phyloP scores from a whole-genome alignment of 2,329 filamentous ascomycete species.

The Daldinia sp. region DNA sequence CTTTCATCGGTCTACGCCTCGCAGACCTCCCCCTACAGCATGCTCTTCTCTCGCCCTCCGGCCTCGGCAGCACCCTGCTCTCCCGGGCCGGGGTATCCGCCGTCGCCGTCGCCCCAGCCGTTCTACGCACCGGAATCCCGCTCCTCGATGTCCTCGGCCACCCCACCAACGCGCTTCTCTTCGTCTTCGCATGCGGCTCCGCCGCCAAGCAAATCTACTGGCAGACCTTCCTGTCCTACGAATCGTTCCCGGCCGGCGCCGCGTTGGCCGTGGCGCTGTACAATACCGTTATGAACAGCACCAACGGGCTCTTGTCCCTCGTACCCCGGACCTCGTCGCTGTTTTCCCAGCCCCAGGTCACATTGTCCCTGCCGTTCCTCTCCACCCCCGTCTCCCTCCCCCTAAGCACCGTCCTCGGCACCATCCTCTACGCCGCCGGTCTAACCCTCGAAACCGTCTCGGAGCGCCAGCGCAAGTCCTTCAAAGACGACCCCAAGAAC shows the following conservation, averaged over 20 bases:
- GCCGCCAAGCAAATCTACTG: conserved; percentile 66
- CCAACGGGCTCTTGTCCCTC: conserved; percentile 63
- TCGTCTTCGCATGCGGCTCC: conserved; percentile 61
- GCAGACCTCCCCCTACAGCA: conserved; percentile 44
- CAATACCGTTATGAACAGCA: conserved; percentile 64
- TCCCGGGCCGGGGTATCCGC: conserved; percentile 47
- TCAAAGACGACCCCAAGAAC: conserved; percentile 51
- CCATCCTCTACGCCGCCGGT: conserved; percentile 58
- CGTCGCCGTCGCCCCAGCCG: conserved; percentile 46
- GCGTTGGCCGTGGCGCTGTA: conserved; percentile 57
- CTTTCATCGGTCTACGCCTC: conserved; percentile 51
- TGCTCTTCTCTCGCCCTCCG: conserved; percentile 52
- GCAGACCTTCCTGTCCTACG: conserved; percentile 55
- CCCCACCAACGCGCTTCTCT: conserved; percentile 58
- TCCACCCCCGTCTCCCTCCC: conserved; percentile 43
- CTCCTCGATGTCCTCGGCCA: conserved; percentile 52
- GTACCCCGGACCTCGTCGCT: conserved; percentile 55
- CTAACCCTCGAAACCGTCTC: conserved; percentile 62
- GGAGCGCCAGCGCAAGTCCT: conserved; percentile 62
- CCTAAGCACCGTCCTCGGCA: conserved; percentile 56
- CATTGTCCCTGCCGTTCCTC: conserved; percentile 33
- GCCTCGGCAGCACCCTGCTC: conserved; percentile 52
- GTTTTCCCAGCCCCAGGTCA: conserved; percentile 35
- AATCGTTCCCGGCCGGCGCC: conserved; percentile 56
- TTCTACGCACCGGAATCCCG: conserved; percentile 36